phyloP scores from a whole-genome alignment of 2,329 filamentous ascomycete species.

The Clonostachys rosea region DNA sequence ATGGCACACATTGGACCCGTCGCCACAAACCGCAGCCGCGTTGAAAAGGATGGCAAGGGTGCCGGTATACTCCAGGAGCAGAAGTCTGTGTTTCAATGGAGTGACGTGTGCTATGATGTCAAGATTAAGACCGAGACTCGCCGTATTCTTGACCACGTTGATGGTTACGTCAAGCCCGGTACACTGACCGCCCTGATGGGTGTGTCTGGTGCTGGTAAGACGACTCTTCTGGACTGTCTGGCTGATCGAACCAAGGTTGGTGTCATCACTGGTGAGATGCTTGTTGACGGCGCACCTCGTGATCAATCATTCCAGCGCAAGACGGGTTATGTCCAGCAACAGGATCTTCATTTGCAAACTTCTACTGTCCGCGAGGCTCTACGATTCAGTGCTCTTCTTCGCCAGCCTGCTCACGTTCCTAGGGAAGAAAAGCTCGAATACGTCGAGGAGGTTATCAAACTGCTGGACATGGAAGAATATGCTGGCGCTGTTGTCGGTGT shows the following conservation, averaged over 20 bases:
- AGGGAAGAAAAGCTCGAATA: constrained; percentile 78
- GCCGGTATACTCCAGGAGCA: constrained; percentile 34
- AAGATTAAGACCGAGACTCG: constrained; percentile 70
- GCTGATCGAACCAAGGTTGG: constrained; percentile 7
- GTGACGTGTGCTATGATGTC: constrained; percentile 66
- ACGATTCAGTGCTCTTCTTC: constrained; percentile 78
- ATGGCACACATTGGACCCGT: constrained; percentile 42
- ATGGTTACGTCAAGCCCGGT: constrained; percentile 87
- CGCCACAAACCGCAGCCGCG: constrained; percentile 31
- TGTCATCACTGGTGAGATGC: constrained; percentile 8
- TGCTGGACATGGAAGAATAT: constrained; percentile 86
- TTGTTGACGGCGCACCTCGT: constrained; percentile 6
- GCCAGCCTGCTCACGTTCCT: constrained; percentile 73
- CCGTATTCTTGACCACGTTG: constrained; percentile 73
- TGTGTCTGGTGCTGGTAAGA: constrained; percentile 11
- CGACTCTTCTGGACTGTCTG: constrained; percentile 6
- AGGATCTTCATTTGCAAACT: constrained; percentile 7
- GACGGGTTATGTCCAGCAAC: constrained; percentile 8
- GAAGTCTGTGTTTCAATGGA: constrained; percentile 68
- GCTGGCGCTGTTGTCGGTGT: constrained; percentile 89
- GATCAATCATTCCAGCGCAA: constrained; percentile 8
- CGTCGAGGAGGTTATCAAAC: constrained; percentile 84
- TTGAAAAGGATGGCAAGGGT: constrained; percentile 36
- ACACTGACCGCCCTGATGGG: constrained; percentile 84
- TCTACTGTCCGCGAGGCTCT: constrained; percentile 45